Conservation (phyloP, 2,329 filamentous ascomycete species). For the Acrodontium crateriforme region DNA sequence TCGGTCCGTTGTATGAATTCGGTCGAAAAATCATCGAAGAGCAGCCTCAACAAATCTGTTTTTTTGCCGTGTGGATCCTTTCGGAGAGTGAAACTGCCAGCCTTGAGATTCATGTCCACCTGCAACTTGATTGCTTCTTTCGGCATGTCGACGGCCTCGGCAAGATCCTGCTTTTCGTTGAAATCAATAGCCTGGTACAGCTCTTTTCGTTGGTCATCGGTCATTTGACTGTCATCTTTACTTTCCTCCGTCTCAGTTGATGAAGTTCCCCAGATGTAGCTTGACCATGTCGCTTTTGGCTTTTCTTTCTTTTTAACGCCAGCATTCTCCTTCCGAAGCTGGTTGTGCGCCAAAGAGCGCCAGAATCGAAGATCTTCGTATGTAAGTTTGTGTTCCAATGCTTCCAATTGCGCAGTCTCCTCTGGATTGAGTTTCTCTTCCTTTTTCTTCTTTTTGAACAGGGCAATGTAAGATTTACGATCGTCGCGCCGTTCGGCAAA, state of each 20-base stretch:
- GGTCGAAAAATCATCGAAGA: conserved; percentile 90
- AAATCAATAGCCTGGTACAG: conserved; percentile 96
- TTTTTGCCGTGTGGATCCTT: conserved; percentile 66
- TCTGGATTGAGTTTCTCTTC: conserved; percentile 52
- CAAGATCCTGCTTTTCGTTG: conserved; percentile 85
- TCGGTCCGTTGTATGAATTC: conserved; percentile 83
- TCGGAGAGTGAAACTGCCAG: conserved; percentile 88
- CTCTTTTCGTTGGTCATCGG: conserved; percentile 89
- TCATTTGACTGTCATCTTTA: conserved; percentile 72
- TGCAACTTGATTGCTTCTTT: conserved; percentile 87
- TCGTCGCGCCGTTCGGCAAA: conserved; percentile 88
- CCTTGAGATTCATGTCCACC: conserved; percentile 81
- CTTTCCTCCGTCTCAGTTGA: conserved; percentile 49
- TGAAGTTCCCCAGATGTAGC: conserved; percentile 75
- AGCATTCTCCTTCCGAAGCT: conserved; percentile 88
- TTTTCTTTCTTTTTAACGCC: conserved; percentile 64
- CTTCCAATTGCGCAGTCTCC: conserved; percentile 59
- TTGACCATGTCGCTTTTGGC: conserved; percentile 67
- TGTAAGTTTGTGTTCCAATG: conserved; percentile 71
- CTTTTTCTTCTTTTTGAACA: conserved; percentile 86
- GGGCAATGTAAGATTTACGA: conserved; percentile 71
- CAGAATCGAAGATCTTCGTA: conserved; percentile 98
- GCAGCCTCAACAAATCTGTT: conserved; percentile 72
- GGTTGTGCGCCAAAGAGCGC: conserved; percentile 84
- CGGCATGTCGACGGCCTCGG: conserved; percentile 78